Percentiles rank a stretch among this genome's conserved stretches.
Evolutionary conservation across 768 basidiomycete species (phyloP).

Genomic region (Lyophyllum decastes): DNA sequence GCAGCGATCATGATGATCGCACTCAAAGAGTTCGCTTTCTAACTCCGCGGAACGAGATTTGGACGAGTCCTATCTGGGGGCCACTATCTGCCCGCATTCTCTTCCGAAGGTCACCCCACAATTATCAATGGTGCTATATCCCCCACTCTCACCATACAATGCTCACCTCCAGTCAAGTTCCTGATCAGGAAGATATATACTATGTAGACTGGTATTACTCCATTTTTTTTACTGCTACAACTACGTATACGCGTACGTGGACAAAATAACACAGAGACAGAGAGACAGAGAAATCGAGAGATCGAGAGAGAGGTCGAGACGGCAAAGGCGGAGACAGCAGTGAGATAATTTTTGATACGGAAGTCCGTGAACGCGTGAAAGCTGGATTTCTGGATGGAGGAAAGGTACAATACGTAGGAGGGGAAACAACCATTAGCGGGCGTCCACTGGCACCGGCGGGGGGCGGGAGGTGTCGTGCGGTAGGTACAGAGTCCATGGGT

Average conservation of each 20-base stretch:
- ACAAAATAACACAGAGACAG: slow-evolving; percentile 11
- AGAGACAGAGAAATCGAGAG: neutral
- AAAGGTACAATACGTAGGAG: neutral
- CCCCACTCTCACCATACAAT: too few relatives aligned
- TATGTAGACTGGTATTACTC: slow-evolving; percentile 16
- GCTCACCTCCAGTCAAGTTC: too few relatives aligned
- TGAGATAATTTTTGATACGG: neutral
- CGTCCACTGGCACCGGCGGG: neutral
- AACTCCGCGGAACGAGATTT: too few relatives aligned
- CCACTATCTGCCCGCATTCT: too few relatives aligned
- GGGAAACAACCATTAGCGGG: neutral
- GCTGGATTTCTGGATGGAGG: neutral
- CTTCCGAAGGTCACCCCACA: too few relatives aligned
- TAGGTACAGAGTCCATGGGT: neutral
- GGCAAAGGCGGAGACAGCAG: neutral
- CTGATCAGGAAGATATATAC: too few relatives aligned
- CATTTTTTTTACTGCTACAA: slow-evolving; percentile 17
- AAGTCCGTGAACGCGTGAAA: neutral
- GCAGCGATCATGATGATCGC: too few relatives aligned
- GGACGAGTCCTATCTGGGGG: too few relatives aligned
- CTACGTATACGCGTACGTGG: slow-evolving; percentile 12
- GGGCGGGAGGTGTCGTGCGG: neutral
- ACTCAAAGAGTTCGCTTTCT: too few relatives aligned
- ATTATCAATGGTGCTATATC: too few relatives aligned
- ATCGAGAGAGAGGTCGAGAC: slow-evolving; percentile 5